Evolutionary conservation across 1,284 basidiomycete species (phyloP), one percentile per base, ranked within the genome.

Genomic region (Coniferiporia sulphurascens): DNA sequence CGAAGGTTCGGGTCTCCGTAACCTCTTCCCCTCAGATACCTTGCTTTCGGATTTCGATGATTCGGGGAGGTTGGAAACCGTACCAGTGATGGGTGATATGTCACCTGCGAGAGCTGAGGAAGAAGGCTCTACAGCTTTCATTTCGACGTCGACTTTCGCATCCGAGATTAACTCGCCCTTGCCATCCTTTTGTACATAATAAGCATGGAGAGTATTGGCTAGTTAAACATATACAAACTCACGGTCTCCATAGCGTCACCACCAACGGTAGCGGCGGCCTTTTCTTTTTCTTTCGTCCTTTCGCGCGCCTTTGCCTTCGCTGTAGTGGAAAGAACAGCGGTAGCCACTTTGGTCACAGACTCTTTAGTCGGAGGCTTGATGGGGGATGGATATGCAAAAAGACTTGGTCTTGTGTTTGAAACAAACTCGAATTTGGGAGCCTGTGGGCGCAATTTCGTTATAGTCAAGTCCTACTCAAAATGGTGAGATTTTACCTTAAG

Each of bases 301-400:
- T 94, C 93, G 63, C 95, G 82, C 2, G 94, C 93, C 71, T 93
- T 93, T 13, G 91, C 91, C 73, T 93, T 95, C 0, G 93, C 94
- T 0, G 95, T 98, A 1, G 95, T 98, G 5, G 93, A 96, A 45
- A 98, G 80, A 6, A 98, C 93, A 32, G 93, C 95, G 10, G 94
- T 89, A 41, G 91, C 91, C 56, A 95, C 87, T 74, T 95, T 96
- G 49, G 89, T 84, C 44, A 92, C 87, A 1, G 90, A 81, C 75
- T 96, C 94, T 75, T 93, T 95, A 73, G 93, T 91, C 1, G 91
- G 91, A 12, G 93, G 89, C 70, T 93, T 93, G 52, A 85, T 87
- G 2, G 84, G 80, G 12, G 87, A 75, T 6, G 93, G 93, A 73
- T 98, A 98, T 1, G 93, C 94, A 69, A 95, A 97, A 51, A 94